These are phyloP conservation scores for Nidularia sp. DNA, from an alignment of 768 basidiomycete species.

Conservation along the genomic window DNA sequence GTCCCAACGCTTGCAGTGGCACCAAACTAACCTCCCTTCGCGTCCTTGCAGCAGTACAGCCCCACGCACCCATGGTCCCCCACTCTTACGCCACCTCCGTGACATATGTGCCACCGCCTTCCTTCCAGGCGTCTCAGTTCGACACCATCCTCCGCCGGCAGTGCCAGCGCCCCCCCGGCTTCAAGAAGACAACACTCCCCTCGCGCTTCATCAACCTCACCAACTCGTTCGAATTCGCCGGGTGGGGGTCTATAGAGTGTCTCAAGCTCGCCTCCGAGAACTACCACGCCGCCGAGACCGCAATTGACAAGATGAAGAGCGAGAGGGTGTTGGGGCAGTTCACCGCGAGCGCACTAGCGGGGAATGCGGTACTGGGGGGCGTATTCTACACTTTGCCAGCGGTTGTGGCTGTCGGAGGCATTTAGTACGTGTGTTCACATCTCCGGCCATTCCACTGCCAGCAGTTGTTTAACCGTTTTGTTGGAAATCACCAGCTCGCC, in stretches of 20 bases:
- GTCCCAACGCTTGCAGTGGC: too few relatives aligned
- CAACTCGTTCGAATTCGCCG: conserved; percentile 68
- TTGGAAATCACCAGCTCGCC: conserved; percentile 45
- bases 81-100: too few relatives aligned
- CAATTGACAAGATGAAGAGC: conserved; percentile 20
- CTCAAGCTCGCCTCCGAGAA: conserved; percentile 44
- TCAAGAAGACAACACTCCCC: conserved; percentile 36
- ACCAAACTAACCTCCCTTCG: too few relatives aligned
- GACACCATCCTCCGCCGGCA: conserved; percentile 61
- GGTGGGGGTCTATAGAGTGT: conserved; percentile 56
- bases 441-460: not conserved
- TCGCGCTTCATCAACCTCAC: conserved; percentile 61
- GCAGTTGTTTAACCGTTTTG: too few relatives aligned
- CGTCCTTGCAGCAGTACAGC: too few relatives aligned
- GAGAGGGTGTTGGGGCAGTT: conserved; percentile 54
- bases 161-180: conserved; percentile 40
- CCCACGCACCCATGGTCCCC: too few relatives aligned
- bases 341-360: conserved; percentile 61
- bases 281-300: conserved; percentile 23
- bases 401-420: conserved; percentile 52
- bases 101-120: conserved; percentile 22
- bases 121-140: conserved; percentile 45
- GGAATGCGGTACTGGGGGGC: conserved; percentile 64
- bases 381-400: conserved; percentile 70
- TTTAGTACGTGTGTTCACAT: conserved; percentile 47